Evolutionary conservation across 805 yeast genomes (phyloP), one percentile per base, ranked within the genome.

Genomic region (Scheffersomyces stipitis): DNA sequence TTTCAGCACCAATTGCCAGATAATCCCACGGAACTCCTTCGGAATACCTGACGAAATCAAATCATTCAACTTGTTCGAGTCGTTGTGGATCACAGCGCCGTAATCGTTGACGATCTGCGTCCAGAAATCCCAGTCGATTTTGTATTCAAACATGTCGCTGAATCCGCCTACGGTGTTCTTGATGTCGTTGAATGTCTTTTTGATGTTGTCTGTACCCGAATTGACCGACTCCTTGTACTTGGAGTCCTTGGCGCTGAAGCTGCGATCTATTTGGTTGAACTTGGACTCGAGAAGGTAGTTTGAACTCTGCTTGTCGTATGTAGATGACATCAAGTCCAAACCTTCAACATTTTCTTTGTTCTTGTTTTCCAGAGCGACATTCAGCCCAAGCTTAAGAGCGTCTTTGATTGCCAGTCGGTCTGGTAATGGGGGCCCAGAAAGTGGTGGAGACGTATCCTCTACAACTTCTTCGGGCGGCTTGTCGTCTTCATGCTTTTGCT

Each of bases 1-100:
- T 44, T 80, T 78, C 13, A 96, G 75, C 38, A 89, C 82, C 33
- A 88, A 69, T 63, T 90, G 97, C 99, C 99, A 91, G 15, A 91
- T 76, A 46, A 90, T 80, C 2, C 96, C 96, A 45, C 98, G 70
- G 34, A 91, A 72, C 45, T 85, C 93, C 30, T 75, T 66, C 10
- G 99, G 98, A 28, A 91, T 81, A 33, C 98, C 98, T 7, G 66
- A 64, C 15, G 82, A 73, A 14, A 93, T 76, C 30, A 84, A 80
- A 26, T 62, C 55, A 31, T 81, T 74, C 40, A 91, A 69, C 44
- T 71, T 71, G 10, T 73, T 73, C 0, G 90, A 81, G 17, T 79
- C 78, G 15, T 73, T 65, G 35, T 75, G 69, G 2, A 89, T 89
- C 6, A 84, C 80, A 0, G 60, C 54, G n/a, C 80, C 71, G 53